phyloP scores from a whole-genome alignment of 495 filamentous ascomycete species.

The Penicillium subrubescens region DNA sequence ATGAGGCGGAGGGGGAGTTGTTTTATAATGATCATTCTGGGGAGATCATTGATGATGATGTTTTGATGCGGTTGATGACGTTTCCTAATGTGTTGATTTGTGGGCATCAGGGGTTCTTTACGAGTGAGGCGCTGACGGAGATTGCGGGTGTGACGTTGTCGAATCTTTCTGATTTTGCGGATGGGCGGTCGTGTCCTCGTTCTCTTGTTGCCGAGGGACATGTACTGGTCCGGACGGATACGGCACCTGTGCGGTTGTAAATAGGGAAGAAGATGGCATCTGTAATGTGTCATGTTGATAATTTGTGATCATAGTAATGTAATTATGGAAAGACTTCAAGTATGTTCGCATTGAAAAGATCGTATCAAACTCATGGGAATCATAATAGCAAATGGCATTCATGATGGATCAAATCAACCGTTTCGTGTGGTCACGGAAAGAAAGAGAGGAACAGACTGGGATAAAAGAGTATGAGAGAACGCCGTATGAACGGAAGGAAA shows the following conservation, averaged over 20 bases:
- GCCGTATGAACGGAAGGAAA: not conserved
- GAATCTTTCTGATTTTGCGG: constrained; percentile 49
- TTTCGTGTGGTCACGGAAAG: not conserved
- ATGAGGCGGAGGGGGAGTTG: constrained; percentile 70
- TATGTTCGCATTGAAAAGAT: not conserved
- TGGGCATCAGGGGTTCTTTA: constrained; percentile 73
- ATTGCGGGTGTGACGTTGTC: constrained; percentile 62
- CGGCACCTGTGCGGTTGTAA: constrained; percentile 40
- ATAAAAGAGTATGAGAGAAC: not conserved
- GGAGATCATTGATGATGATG: constrained; percentile 70
- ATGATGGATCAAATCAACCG: not conserved
- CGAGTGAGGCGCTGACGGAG: constrained; percentile 63
- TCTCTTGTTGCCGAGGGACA: constrained; percentile 40
- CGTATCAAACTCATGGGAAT: constrained; percentile 3
- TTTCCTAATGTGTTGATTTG: constrained; percentile 71
- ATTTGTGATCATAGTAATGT: not conserved
- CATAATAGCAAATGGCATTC: constrained; percentile 3
- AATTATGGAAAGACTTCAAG: not conserved
- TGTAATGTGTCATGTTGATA: not conserved
- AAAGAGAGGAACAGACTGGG: not conserved
- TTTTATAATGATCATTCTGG: constrained; percentile 69
- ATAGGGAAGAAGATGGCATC: not conserved
- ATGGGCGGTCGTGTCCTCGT: constrained; percentile 32
- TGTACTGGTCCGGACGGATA: constrained; percentile 29
- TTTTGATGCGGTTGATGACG: constrained; percentile 66